These are phyloP conservation scores for Spathaspora boniae DNA, from an alignment of 805 yeast species.

Conservation along the genomic window DNA sequence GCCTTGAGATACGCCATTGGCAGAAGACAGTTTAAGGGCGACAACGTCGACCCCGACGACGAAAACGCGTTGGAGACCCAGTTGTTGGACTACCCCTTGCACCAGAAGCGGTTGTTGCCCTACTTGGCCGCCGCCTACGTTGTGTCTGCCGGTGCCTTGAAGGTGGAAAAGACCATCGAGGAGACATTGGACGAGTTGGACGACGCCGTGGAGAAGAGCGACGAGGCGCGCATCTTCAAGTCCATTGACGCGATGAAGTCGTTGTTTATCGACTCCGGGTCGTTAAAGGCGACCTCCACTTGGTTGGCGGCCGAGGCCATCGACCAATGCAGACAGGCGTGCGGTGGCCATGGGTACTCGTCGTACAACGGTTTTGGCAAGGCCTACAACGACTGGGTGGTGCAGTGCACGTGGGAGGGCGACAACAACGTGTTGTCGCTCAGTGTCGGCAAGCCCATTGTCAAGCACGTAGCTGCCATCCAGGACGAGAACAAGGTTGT, in stretches of 20 bases:
- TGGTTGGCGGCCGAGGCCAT: constrained; percentile 43
- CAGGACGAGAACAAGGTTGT: constrained; percentile 37
- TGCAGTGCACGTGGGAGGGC: constrained; percentile 50
- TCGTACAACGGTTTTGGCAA: constrained; percentile 44
- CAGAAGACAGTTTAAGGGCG: constrained; percentile 42
- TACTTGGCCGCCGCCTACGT: constrained; percentile 40
- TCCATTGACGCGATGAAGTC: constrained; percentile 39
- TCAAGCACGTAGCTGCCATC: constrained; percentile 43
- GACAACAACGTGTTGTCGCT: constrained; percentile 44
- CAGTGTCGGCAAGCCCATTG: constrained; percentile 40
- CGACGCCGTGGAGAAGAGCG: constrained; percentile 31
- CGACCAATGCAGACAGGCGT: constrained; percentile 42
- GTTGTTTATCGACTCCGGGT: constrained; percentile 42
- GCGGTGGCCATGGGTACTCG: constrained; percentile 49
- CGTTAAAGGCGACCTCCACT: constrained; percentile 42
- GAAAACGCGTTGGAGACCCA: constrained; percentile 33
- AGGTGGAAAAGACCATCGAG: constrained; percentile 33
- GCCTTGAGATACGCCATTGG: constrained; percentile 45
- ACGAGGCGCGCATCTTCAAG: constrained; percentile 26
- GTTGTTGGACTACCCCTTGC: constrained; percentile 43
- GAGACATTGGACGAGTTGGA: constrained; percentile 31
- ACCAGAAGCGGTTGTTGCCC: constrained; percentile 45
- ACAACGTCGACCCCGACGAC: constrained; percentile 19
- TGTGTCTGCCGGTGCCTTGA: constrained; percentile 35
- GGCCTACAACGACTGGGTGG: constrained; percentile 44